phyloP scores from a whole-genome alignment of 1,284 basidiomycete species.

The Ganoderma lucidum region DNA sequence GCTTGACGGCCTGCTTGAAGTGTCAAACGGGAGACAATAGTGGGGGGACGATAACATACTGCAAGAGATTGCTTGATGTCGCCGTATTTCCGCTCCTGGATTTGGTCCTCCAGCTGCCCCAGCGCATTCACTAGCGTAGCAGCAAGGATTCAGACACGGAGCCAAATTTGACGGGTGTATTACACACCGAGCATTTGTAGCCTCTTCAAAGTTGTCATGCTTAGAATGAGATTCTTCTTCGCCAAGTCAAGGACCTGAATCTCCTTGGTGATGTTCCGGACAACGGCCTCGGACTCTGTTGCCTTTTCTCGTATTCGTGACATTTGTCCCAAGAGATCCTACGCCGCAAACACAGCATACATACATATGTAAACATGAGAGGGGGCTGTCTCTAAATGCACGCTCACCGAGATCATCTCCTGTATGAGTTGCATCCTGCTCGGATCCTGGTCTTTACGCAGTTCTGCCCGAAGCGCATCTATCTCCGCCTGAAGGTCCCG shows the following conservation, averaged over 20 bases:
- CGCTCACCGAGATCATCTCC: conserved; percentile 88
- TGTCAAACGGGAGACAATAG: not conserved
- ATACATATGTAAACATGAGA: conserved; percentile 11
- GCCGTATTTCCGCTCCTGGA: conserved; percentile 80
- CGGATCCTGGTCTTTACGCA: conserved; percentile 83
- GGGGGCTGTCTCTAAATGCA: not conserved
- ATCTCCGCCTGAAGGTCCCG: conserved; percentile 78
- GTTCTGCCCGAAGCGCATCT: conserved; percentile 67
- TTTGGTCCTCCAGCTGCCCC: conserved; percentile 80
- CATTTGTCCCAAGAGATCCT: conserved; percentile 95
- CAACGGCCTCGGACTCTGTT: conserved; percentile 95
- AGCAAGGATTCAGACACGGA: conserved; percentile 4
- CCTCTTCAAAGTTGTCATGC: conserved; percentile 91
- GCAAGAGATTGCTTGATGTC: conserved; percentile 87
- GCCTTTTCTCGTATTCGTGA: conserved; percentile 95
- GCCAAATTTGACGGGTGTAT: not conserved
- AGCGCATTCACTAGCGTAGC: conserved; percentile 75
- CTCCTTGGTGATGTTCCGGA: conserved; percentile 95
- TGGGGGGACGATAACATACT: conserved; percentile 51
- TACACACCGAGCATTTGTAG: conserved; percentile 92
- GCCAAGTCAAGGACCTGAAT: conserved; percentile 95
- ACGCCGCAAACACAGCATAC: conserved; percentile 2
- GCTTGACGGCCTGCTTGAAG: conserved; percentile 77
- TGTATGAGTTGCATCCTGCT: conserved; percentile 89
- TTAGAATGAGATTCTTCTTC: conserved; percentile 90